Conservation (phyloP, 306 rosid genomes). For the Cicer chorassanicum region DNA sequence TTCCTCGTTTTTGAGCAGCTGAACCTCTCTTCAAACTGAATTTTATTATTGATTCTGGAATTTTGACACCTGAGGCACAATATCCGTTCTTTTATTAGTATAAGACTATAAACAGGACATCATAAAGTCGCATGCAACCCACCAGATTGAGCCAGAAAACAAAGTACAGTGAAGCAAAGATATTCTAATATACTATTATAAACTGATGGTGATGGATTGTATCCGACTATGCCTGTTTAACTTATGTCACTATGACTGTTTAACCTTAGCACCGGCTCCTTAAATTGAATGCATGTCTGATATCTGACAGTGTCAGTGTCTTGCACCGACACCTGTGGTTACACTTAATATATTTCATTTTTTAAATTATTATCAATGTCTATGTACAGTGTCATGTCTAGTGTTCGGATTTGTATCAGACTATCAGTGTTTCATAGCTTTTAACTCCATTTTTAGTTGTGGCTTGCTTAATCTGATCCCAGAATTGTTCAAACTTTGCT, state of each 20-base stretch:
- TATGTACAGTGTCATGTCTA: no score
- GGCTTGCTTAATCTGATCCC: background rate
- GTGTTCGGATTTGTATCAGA: no score
- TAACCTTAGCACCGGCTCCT: background rate
- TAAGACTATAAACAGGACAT: conserved; percentile 2
- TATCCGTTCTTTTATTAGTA: conserved; percentile 26
- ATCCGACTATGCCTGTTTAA: no score
- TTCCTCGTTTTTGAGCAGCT: conserved; percentile 54
- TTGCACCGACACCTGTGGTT: no score
- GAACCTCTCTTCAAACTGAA: conserved; percentile 56
- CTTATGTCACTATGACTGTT: background rate
- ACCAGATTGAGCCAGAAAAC: conserved; percentile 20
- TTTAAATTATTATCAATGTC: no score
- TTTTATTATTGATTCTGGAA: conserved; percentile 67
- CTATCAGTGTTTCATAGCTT: no score
- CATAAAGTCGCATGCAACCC: conserved; percentile 26
- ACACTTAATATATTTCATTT: no score
- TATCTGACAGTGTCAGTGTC: no score
- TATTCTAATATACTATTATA: no score
- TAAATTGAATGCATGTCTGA: no score
- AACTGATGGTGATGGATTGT: no score
- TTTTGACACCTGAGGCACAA: conserved; percentile 67
- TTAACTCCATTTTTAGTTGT: background rate
- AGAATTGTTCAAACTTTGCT: conserved; percentile 13
- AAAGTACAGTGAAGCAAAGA: conserved; percentile 23